Percentiles rank a stretch among this genome's conserved stretches.
Evolutionary conservation across 1,284 basidiomycete genomes (phyloP).

Genomic region (Ustilago vetiveriae): DNA sequence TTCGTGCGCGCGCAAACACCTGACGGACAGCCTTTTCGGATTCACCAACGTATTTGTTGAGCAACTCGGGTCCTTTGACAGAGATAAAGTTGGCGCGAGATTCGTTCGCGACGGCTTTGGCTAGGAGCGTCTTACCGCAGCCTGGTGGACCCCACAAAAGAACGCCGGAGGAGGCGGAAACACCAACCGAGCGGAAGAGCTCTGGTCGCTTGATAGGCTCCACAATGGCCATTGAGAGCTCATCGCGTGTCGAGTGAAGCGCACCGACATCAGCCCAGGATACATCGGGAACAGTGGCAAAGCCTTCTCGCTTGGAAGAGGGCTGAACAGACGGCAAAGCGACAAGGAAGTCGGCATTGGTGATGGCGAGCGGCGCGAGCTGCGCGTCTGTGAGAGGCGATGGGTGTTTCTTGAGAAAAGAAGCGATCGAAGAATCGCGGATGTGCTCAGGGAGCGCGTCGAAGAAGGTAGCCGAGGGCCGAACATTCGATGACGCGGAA

Average conservation of each 20-base stretch:
- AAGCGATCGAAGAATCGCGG: conserved; percentile 79
- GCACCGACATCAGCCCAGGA: conserved; percentile 97
- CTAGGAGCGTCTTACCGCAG: conserved; percentile 93
- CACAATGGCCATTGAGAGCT: conserved; percentile 95
- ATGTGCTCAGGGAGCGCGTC: conserved; percentile 65
- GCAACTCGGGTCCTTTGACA: conserved; percentile 93
- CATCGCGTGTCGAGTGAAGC: conserved; percentile 82
- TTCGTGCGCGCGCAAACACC: conserved; percentile 86
- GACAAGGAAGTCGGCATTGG: conserved; percentile 74
- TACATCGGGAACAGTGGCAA: conserved; percentile 93
- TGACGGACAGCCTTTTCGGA: conserved; percentile 93
- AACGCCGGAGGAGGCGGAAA: conserved; percentile 78
- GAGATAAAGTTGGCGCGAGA: conserved; percentile 93
- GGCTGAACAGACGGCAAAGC: conserved; percentile 90
- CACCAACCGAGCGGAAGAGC: conserved; percentile 86
- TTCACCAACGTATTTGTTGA: conserved; percentile 98
- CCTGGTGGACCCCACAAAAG: conserved; percentile 98
- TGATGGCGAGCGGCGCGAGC: conserved; percentile 82
- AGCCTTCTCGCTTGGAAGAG: conserved; percentile 95
- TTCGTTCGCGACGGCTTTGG: conserved; percentile 97
- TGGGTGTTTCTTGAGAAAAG: conserved; percentile 87
- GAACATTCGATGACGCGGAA: conserved; percentile 21
- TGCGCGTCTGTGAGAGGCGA: conserved; percentile 79
- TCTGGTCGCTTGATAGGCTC: conserved; percentile 92
- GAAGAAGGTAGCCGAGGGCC: conserved; percentile 47